Base-by-base conservation (phyloP, 1,284 basidiomycete species). In the Mycena citricolor region DNA sequence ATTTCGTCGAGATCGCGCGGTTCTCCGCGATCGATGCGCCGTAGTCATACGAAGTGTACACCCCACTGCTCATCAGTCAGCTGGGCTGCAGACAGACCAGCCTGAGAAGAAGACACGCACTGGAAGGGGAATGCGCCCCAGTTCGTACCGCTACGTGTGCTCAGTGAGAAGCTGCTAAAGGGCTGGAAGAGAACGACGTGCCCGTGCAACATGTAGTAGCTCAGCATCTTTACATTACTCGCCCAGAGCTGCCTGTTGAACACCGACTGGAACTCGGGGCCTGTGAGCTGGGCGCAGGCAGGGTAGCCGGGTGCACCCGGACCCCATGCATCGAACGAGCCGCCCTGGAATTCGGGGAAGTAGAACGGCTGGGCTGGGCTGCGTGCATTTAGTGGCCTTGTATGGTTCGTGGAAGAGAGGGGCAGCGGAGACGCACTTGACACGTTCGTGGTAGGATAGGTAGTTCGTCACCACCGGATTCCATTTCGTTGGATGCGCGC, bases 11-110 rank as follows among this genome's bases (percentile, higher is more conserved):
- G 13, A 90, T 61, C 12, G 72, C 70, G 20, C 88, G 72, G 17
- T 73, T 76, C 64, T 90, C 87, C 25, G 76, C 65, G 41, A 88
- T 79, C 64, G 82, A 65, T 13, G 78, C 71, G 19, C 80, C 81
- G 38, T 86, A 86, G 58, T 86, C 83, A 39, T 86, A 86, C 28
- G 77, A 78, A 3, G 75, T 84, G 58, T 86, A 84, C 2, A 71
- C 72, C n/a, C 14, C 34, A 14, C 34, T 20, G 32, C 8, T n/a
- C n/a, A n/a, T n/a, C n/a, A n/a, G n/a, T n/a, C n/a, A n/a, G n/a
- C n/a, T n/a, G n/a, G n/a, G n/a, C n/a, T n/a, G n/a, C n/a, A n/a
- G n/a, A n/a, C n/a, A n/a, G n/a, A n/a, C n/a, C n/a, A n/a, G n/a
- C n/a, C n/a, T n/a, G n/a, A n/a, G n/a, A n/a, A n/a, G n/a, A n/a